phyloP scores from a whole-genome alignment of 208 protist genomes.

The Acanthamoeba rhysodes region DNA sequence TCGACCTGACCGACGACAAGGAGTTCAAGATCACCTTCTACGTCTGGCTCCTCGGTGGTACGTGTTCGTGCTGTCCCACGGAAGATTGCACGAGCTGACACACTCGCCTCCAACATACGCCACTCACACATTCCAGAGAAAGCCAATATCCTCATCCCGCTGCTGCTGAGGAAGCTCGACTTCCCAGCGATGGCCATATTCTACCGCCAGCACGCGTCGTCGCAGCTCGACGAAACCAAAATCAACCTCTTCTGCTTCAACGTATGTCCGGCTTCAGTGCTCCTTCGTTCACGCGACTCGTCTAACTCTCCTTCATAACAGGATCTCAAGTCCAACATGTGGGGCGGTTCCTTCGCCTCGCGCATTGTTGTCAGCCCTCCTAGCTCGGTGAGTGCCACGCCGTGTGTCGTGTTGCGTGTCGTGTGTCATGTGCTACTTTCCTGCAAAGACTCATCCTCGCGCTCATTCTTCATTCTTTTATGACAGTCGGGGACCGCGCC shows the following conservation, averaged over 20 bases:
- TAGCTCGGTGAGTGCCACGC: not conserved
- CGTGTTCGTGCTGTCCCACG: not conserved
- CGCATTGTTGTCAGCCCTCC: not conserved
- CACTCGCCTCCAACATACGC: not conserved
- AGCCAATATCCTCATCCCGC: constrained; percentile 25
- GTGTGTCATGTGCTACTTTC: no score
- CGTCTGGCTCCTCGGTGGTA: constrained; percentile 49
- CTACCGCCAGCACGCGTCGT: constrained; percentile 3
- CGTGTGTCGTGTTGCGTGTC: not conserved
- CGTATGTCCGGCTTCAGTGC: not conserved
- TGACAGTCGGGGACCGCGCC: not conserved
- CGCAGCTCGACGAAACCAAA: constrained; percentile 11
- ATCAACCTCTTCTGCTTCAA: constrained; percentile 67
- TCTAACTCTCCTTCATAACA: not conserved
- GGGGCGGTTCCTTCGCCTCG: not conserved
- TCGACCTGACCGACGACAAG: constrained; percentile 63
- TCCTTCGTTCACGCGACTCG: not conserved
- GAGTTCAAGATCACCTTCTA: constrained; percentile 74
- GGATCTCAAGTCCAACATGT: constrained; percentile 41
- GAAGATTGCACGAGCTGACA: not conserved
- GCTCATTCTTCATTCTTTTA: not conserved
- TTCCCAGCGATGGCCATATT: not conserved
- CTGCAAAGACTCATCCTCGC: no score
- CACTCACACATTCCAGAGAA: not conserved
- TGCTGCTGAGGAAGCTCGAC: constrained; percentile 21